Conservation (phyloP, 495 filamentous ascomycete genomes). For the Aspergillus panamensis region DNA sequence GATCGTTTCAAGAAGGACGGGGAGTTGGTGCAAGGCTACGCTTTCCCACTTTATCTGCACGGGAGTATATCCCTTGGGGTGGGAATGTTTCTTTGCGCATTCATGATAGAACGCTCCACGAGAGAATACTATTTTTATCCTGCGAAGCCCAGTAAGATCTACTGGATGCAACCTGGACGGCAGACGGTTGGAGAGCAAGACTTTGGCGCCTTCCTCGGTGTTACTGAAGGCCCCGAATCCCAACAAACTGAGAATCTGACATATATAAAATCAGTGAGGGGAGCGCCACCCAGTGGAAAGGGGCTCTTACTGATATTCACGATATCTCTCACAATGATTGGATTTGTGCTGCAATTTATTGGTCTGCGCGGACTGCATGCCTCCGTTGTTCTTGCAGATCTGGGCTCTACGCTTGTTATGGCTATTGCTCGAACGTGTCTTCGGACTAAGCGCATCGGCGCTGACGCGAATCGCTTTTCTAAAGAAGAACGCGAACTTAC, state of each 20-base stretch:
- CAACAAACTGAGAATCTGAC: slow-evolving; percentile 18
- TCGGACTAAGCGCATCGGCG: slow-evolving; percentile 38
- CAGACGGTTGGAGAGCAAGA: slow-evolving; percentile 41
- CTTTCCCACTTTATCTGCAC: slow-evolving; percentile 37
- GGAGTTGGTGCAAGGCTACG: slow-evolving; percentile 31
- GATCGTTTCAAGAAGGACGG: slow-evolving; percentile 31
- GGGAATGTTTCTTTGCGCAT: slow-evolving; percentile 43
- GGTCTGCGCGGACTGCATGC: slow-evolving; percentile 49
- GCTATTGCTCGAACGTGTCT: slow-evolving; percentile 43
- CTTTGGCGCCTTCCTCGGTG: slow-evolving; percentile 37
- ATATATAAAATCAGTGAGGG: slow-evolving; percentile 37
- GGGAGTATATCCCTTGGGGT: slow-evolving; percentile 35
- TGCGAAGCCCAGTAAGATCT: slow-evolving; percentile 34
- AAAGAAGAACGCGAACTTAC: slow-evolving; percentile 23
- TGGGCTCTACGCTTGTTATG: slow-evolving; percentile 48
- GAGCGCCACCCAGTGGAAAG: slow-evolving; percentile 6
- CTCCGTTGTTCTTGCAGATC: slow-evolving; percentile 44
- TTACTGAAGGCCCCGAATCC: slow-evolving; percentile 23
- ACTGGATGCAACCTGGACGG: slow-evolving; percentile 44
- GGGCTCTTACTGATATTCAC: slow-evolving; percentile 19
- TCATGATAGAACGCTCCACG: slow-evolving; percentile 40
- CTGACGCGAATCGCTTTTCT: slow-evolving; percentile 30
- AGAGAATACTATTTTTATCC: slow-evolving; percentile 29
- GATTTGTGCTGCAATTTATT: slow-evolving; percentile 50
- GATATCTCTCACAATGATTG: slow-evolving; percentile 35